These are phyloP conservation scores for Ampelocalamus luodianensis DNA, from an alignment of 176 grass and related monocot genomes.

Conservation along the genomic window DNA sequence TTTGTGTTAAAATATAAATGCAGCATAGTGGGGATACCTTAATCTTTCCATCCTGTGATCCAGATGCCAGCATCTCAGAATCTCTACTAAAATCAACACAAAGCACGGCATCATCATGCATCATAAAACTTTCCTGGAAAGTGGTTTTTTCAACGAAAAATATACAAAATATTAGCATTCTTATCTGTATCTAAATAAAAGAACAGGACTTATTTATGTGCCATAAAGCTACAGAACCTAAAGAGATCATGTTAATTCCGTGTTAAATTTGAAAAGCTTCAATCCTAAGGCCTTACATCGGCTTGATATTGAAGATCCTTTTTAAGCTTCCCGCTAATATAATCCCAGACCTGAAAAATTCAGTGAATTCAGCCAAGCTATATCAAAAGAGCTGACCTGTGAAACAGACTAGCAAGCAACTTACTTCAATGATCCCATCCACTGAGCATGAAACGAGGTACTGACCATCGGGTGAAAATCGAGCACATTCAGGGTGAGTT, in stretches of 20 bases:
- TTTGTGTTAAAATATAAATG: not conserved
- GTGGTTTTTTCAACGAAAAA: constrained; percentile 25
- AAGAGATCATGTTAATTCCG: constrained; percentile 17
- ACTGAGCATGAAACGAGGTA: constrained; percentile 96
- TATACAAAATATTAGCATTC: constrained; percentile 33
- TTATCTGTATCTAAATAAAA: constrained; percentile 13
- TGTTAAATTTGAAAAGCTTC: constrained; percentile 18
- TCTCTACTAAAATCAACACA: constrained; percentile 98
- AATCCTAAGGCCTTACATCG: constrained; percentile 63
- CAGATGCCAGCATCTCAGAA: constrained; percentile 95
- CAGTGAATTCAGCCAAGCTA: constrained; percentile 33
- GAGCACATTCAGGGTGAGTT: constrained; percentile 97
- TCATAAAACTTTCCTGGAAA: constrained; percentile 96
- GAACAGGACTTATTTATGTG: constrained; percentile 23
- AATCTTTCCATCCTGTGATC: constrained; percentile 96
- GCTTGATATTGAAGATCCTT: constrained; percentile 99
- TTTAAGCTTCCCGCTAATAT: constrained; percentile 95
- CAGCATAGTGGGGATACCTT: constrained; percentile 59
- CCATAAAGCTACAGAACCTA: constrained; percentile 13
- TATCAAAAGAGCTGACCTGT: constrained; percentile 11
- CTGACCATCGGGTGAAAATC: constrained; percentile 98
- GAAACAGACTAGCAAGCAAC: constrained; percentile 40
- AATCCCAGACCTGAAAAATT: constrained; percentile 91
- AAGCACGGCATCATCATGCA: constrained; percentile 95
- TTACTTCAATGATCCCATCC: constrained; percentile 97